Evolutionary conservation across 169 alveolate species (phyloP).

Genomic region (Cryptosporidium meleagridis): DNA sequence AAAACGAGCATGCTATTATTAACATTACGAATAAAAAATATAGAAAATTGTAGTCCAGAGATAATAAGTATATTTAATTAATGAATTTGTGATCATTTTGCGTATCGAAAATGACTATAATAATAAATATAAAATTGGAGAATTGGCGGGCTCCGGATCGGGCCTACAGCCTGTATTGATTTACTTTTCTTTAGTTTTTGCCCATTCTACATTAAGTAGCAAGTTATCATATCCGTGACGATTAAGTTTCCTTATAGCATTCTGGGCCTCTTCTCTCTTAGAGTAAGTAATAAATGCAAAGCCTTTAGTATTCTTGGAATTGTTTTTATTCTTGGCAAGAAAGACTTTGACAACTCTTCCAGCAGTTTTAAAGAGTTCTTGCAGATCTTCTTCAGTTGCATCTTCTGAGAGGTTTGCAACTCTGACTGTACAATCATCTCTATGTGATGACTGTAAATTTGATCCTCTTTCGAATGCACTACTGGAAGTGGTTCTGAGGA

Average conservation of each 20-base stretch:
- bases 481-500: conserved; percentile 50
- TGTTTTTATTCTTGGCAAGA: conserved; percentile 91
- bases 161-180: not conserved
- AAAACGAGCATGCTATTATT: too few species aligned
- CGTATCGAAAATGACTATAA: not conserved
- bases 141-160: not conserved
- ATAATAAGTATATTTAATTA: not conserved
- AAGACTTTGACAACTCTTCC: conserved; percentile 88
- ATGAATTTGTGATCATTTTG: not conserved
- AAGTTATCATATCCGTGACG: conserved; percentile 90
- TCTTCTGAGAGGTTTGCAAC: conserved; percentile 91
- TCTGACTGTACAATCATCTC: conserved; percentile 89
- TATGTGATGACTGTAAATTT: conserved; percentile 66
- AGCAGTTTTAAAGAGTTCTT: conserved; percentile 86
- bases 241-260: conserved; percentile 88
- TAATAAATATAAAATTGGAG: not conserved
- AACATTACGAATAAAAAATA: not conserved
- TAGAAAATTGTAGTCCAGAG: not conserved
- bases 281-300: conserved; percentile 90
- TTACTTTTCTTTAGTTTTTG: conserved; percentile 59
- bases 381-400: conserved; percentile 87
- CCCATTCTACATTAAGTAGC: conserved; percentile 84
- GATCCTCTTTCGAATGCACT: conserved; percentile 61
- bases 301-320: conserved; percentile 89
- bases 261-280: conserved; percentile 87